Evolutionary conservation across 75 land plant species (phyloP).

Genomic region (Ceratopteris richardii): DNA sequence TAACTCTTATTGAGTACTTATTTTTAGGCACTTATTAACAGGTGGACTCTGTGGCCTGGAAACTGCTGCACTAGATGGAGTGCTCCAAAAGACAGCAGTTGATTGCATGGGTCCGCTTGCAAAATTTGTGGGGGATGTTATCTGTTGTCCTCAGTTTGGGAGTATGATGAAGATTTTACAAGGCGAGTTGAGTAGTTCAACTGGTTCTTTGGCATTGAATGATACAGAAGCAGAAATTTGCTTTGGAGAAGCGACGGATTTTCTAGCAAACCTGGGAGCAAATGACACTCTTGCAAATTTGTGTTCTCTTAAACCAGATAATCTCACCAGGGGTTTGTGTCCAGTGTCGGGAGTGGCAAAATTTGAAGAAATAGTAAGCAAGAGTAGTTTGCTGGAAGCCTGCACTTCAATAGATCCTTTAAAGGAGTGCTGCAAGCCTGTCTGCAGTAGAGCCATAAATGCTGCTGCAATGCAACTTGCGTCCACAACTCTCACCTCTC

Average conservation of each 20-base stretch:
- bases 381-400: slow-evolving; percentile 61
- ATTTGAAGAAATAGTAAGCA: slow-evolving; percentile 68
- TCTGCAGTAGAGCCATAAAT: slow-evolving; percentile 63
- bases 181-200: slow-evolving; percentile 41
- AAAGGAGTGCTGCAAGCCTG: slow-evolving; percentile 88
- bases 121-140: slow-evolving; percentile 71
- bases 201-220: slow-evolving; percentile 56
- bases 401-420: slow-evolving; percentile 78
- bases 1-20: neutral
- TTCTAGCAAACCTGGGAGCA: slow-evolving; percentile 78
- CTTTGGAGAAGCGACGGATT: slow-evolving; percentile 64
- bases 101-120: slow-evolving; percentile 82
- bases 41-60: neutral
- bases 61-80: neutral
- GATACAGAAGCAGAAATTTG: slow-evolving; percentile 58
- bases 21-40: neutral
- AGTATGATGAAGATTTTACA: slow-evolving; percentile 72
- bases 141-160: slow-evolving; percentile 89
- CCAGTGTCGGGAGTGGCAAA: slow-evolving; percentile 53
- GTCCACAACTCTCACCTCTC: slow-evolving; percentile 9
- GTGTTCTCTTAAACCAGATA: slow-evolving; percentile 63
- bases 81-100: slow-evolving; percentile 49
- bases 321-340: slow-evolving; percentile 85
- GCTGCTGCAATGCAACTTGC: slow-evolving; percentile 73
- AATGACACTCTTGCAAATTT: slow-evolving; percentile 47